These are phyloP conservation scores for Eucalyptus regnans DNA, from an alignment of 345 rosid genomes.

Conservation along the genomic window DNA sequence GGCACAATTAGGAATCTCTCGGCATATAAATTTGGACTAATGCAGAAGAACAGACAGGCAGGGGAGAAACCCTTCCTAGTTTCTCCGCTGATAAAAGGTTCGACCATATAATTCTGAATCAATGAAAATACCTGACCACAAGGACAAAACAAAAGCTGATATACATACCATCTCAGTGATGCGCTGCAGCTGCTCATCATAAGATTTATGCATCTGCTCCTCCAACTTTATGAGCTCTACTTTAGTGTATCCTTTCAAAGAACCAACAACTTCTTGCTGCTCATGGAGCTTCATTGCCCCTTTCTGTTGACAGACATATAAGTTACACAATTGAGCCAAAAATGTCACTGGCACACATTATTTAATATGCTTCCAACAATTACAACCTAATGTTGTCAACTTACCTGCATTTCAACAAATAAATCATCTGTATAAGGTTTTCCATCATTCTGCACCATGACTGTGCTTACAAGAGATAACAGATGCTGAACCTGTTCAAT, in stretches of 20 bases:
- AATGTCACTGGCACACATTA: not conserved
- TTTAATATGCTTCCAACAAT: not conserved
- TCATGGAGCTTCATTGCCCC: conserved; percentile 59
- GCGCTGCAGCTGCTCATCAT: conserved; percentile 56
- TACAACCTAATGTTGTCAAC: not conserved
- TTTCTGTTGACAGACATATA: conserved; percentile 16
- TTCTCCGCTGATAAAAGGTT: not conserved
- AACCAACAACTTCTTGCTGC: conserved; percentile 51
- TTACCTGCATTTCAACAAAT: conserved; percentile 57
- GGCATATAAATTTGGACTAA: not conserved
- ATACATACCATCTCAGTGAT: conserved; percentile 53
- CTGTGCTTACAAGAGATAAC: conserved; percentile 44
- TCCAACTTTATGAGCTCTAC: conserved; percentile 41
- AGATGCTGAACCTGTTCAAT: conserved; percentile 50
- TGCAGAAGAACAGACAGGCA: not conserved
- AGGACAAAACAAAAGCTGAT: not conserved
- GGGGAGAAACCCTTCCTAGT: not conserved
- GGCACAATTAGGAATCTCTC: not conserved
- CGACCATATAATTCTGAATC: not conserved
- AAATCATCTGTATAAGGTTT: conserved; percentile 68
- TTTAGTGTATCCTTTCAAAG: conserved; percentile 45
- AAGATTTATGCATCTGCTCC: conserved; percentile 45
- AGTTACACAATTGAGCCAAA: not conserved
- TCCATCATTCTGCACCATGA: conserved; percentile 50
- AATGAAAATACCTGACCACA: not conserved